Conservation (phyloP, 148 eudicot species). For the Selenicereus undatus region DNA sequence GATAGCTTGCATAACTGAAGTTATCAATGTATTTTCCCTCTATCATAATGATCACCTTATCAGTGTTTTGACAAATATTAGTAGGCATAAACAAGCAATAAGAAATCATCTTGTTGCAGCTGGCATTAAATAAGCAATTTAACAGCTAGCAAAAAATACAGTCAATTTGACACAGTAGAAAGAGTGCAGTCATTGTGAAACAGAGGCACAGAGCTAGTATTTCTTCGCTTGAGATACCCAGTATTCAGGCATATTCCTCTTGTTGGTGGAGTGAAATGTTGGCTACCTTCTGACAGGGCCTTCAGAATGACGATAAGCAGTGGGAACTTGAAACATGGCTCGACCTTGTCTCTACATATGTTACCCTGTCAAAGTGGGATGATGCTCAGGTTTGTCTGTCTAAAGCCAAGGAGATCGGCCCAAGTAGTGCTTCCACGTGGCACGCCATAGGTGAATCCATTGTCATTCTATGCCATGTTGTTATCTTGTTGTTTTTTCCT, state of each 20-base stretch:
- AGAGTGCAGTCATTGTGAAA: not conserved
- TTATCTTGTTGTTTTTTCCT: not conserved
- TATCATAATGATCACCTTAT: not conserved
- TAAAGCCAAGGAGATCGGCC: conserved; percentile 54
- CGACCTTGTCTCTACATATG: conserved; percentile 71
- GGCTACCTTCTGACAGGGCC: conserved; percentile 37
- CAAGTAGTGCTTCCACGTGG: conserved; percentile 61
- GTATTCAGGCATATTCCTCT: conserved; percentile 2
- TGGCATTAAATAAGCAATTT: too few relatives aligned
- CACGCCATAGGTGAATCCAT: conserved; percentile 53
- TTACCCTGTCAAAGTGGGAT: conserved; percentile 59
- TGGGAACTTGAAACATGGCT: conserved; percentile 76
- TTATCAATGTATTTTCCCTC: not conserved
- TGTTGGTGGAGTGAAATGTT: not conserved
- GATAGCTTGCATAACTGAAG: not conserved
- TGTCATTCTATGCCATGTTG: not conserved
- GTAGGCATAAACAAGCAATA: too few relatives aligned
- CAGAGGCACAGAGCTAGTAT: not conserved
- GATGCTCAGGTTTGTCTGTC: conserved; percentile 83
- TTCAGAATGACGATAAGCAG: conserved; percentile 30
- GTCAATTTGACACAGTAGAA: not conserved
- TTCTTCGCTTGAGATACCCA: not conserved
- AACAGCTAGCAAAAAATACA: too few relatives aligned
- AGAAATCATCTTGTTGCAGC: too few relatives aligned
- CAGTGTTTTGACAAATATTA: too few relatives aligned